Base-by-base conservation (phyloP, 768 basidiomycete genomes). In the Suillus tomentosus region DNA sequence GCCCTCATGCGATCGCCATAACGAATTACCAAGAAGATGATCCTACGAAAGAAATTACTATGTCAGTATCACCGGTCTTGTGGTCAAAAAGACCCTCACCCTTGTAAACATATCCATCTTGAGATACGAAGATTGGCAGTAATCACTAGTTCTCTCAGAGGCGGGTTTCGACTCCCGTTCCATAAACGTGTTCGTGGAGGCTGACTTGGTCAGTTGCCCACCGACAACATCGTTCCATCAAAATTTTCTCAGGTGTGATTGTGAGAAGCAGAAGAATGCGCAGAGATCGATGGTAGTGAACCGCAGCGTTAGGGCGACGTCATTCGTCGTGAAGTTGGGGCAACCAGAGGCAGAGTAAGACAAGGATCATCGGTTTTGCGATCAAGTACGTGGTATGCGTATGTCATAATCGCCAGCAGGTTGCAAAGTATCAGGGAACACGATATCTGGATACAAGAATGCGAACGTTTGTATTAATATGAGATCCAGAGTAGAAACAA, bases 401-500 rank as follows among this genome's bases (percentile, higher is more conserved):
- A 64, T 11, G 54, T 6, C 31, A 31, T 31, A 31, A 62, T 45
- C n/a, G 59, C 48, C n/a, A 67, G 40, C 27, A 69, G 27, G 54
- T 67, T 69, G 55, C 68, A 61, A 17, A 70, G 27, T 27, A 64
- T 56, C 63, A 54, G 36, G 19, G 43, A 58, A 45, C 10, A 56
- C 47, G 43, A 14, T 36, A 24, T 48, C 48, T 62, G 61, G 10
- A n/a, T n/a, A 24, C 22, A 14, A 14, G 9, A 34, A 55, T 15
- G n/a, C 39, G 14, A 56, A 24, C 15, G 9, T 57, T 10, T 57
- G 14, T 4, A 31, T 31, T 6, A 6, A 31, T 31, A 1, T 31
- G 31, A 31, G 31, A 27, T 27, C 27, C 3, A 27, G 27, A 27
- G 6, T 13, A 34, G 17, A 19, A 11, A 22, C 6, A 17, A 22